Conservation (phyloP, 441 rosid species). For the California macrophylla region DNA sequence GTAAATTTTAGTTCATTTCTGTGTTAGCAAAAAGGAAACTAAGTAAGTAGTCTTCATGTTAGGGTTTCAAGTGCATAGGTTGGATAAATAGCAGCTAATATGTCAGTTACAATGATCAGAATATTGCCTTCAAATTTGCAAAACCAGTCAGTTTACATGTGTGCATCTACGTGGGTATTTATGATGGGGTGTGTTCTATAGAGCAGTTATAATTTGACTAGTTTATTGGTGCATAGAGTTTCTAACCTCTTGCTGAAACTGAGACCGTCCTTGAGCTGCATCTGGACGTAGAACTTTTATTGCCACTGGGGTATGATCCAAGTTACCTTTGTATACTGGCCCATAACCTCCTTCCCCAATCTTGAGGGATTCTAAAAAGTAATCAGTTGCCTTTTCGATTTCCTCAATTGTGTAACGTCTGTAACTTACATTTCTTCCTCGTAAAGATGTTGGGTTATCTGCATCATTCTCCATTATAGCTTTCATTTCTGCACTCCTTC, state of each 20-base stretch:
- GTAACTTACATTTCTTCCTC: constrained; percentile 28
- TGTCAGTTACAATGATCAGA: not conserved
- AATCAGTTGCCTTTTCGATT: constrained; percentile 56
- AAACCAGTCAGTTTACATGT: not conserved
- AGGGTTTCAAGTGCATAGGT: not conserved
- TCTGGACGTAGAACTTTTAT: constrained; percentile 73
- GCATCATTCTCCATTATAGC: constrained; percentile 38
- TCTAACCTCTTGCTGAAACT: constrained; percentile 65
- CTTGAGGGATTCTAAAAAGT: constrained; percentile 42
- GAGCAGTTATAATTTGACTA: not conserved
- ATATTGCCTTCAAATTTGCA: no score
- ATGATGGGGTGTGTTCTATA: not conserved
- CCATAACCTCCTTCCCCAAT: constrained; percentile 95
- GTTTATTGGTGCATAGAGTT: constrained; percentile 6
- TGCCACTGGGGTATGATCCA: constrained; percentile 73
- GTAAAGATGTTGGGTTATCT: constrained; percentile 16
- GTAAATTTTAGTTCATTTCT: not conserved
- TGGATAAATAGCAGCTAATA: not conserved
- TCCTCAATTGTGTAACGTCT: constrained; percentile 61
- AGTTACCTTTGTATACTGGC: constrained; percentile 52
- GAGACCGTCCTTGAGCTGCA: constrained; percentile 71
- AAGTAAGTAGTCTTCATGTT: no score
- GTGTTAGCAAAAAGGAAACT: not conserved
- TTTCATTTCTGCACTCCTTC: constrained; percentile 45
- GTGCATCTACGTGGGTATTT: not conserved